Conservation (phyloP, 768 basidiomycete genomes). For the Botryobasidium botryosum region DNA sequence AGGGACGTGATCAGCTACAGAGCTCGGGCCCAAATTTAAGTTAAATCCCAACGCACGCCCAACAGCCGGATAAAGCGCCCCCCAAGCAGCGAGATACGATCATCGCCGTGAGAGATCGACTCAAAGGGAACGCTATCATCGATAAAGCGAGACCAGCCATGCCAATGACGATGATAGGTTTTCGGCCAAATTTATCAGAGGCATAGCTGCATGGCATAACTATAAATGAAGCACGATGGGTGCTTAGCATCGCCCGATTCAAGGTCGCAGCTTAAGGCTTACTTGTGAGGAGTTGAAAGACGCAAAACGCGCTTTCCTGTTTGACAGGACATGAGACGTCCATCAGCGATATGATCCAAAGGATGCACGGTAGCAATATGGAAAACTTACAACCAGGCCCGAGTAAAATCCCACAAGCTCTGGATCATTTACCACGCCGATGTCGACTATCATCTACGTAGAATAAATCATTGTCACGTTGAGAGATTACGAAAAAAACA, state of each 20-base stretch:
- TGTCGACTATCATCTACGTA: constrained; percentile 13
- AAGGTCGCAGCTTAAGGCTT: background rate
- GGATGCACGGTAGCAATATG: background rate
- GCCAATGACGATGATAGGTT: constrained; percentile 14
- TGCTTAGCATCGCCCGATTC: background rate
- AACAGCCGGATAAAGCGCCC: background rate
- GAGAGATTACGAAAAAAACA: too few species aligned
- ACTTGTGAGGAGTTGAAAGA: background rate
- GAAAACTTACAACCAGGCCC: constrained; percentile 9
- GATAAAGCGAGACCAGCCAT: constrained; percentile 10
- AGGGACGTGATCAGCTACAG: background rate
- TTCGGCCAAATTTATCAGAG: constrained; percentile 14
- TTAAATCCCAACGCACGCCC: background rate
- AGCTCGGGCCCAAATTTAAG: background rate
- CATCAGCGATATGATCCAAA: background rate
- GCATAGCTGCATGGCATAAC: constrained; percentile 1
- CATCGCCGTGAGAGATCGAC: constrained; percentile 9
- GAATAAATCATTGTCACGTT: constrained; percentile 1
- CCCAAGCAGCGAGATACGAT: constrained; percentile 6
- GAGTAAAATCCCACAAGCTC: constrained; percentile 15
- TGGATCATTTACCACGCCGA: constrained; percentile 13
- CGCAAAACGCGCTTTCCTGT: background rate
- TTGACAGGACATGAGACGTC: too few species aligned
- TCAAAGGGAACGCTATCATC: constrained; percentile 13
- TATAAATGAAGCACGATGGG: background rate